Evolutionary conservation across 768 basidiomycete species (phyloP).

Genomic region (Lepiota brunneoincarnata): DNA sequence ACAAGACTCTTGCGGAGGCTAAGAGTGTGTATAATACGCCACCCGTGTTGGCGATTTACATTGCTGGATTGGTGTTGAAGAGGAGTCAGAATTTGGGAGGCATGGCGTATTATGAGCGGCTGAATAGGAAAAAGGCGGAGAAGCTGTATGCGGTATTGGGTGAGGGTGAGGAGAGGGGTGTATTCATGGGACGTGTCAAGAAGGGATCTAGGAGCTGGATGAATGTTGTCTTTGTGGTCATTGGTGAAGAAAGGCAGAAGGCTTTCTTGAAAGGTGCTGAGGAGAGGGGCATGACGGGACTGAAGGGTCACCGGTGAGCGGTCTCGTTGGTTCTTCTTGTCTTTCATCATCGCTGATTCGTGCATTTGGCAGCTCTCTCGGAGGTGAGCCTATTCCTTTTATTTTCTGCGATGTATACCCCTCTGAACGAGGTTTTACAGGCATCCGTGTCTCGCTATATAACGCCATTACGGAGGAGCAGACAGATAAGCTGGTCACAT

Average conservation of each 20-base stretch:
- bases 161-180: constrained; percentile 67
- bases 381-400: constrained; percentile 1
- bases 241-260: constrained; percentile 70
- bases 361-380: constrained; percentile 1
- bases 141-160: constrained; percentile 74
- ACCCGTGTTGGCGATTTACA: constrained; percentile 86
- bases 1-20: constrained; percentile 77
- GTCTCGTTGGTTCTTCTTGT: constrained; percentile 1
- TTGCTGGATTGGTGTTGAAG: constrained; percentile 81
- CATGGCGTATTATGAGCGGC: constrained; percentile 56
- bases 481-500: constrained; percentile 56
- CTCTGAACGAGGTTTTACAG: constrained; percentile 48
- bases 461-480: constrained; percentile 83
- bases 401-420: neutral
- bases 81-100: constrained; percentile 67
- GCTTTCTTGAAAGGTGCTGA: constrained; percentile 82
- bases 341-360: neutral
- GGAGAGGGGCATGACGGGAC: constrained; percentile 71
- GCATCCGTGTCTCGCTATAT: constrained; percentile 84
- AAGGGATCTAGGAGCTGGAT: constrained; percentile 86
- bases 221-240: constrained; percentile 87
- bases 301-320: constrained; percentile 90
- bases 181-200: constrained; percentile 70
- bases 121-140: constrained; percentile 71
- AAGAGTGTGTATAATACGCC: constrained; percentile 91